These are phyloP conservation scores for Sclerospora graminicola DNA, from an alignment of 352 stramenopile genomes.

Conservation along the genomic window DNA sequence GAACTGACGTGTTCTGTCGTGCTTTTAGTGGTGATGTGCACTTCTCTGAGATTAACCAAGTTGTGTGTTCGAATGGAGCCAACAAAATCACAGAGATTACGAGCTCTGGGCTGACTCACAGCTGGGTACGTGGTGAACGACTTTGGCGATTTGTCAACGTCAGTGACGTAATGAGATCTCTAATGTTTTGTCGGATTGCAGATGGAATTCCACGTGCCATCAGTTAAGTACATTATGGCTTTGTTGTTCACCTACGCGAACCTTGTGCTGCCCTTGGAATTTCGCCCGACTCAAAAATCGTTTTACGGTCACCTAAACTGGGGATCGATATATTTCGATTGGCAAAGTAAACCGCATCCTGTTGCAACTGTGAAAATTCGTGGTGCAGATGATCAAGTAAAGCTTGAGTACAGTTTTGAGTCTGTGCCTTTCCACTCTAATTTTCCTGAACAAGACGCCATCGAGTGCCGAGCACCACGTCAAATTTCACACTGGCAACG, in stretches of 20 bases:
- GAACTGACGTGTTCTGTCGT: conserved; percentile 4
- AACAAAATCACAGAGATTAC: conserved; percentile 81
- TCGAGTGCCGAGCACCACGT: conserved; percentile 36
- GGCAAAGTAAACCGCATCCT: conserved; percentile 36
- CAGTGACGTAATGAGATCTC: background rate
- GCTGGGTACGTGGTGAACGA: conserved; percentile 50
- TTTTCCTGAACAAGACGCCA: conserved; percentile 31
- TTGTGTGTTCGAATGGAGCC: conserved; percentile 67
- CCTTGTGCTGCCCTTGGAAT: conserved; percentile 69
- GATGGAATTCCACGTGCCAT: conserved; percentile 66
- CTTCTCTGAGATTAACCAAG: conserved; percentile 88
- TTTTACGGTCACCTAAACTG: conserved; percentile 89
- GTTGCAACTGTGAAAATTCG: conserved; percentile 48
- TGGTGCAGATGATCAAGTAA: conserved; percentile 52
- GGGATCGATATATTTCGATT: conserved; percentile 90
- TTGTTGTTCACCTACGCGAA: conserved; percentile 65
- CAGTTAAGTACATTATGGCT: conserved; percentile 41
- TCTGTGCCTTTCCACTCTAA: conserved; percentile 34
- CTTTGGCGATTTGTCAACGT: too few relatives aligned
- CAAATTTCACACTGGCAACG: conserved; percentile 23
- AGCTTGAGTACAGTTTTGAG: conserved; percentile 50
- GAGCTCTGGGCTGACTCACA: conserved; percentile 90
- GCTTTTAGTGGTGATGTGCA: conserved; percentile 84
- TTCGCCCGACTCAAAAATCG: conserved; percentile 41
- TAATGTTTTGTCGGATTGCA: conserved; percentile 1